Evolutionary conservation across 2,329 filamentous ascomycete species (phyloP).

Genomic region (Xylaria sp.): DNA sequence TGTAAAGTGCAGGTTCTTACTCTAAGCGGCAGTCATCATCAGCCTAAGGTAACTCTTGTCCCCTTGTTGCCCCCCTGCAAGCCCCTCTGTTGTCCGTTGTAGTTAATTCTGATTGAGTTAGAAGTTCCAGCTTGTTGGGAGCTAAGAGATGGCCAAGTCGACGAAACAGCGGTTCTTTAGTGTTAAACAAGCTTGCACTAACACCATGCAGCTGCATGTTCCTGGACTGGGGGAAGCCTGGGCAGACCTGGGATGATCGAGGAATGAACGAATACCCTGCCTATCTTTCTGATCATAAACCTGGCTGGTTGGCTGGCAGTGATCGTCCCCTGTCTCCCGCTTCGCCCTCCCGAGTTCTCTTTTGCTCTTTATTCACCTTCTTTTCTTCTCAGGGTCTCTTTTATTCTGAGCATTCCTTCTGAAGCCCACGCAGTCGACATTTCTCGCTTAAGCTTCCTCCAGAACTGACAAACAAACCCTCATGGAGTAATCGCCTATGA

Average conservation of each 20-base stretch:
- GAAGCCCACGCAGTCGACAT: not conserved
- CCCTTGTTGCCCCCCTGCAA: not conserved
- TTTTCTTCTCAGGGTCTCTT: not conserved
- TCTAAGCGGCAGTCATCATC: not conserved
- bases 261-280: not conserved
- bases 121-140: slow-evolving; percentile 31
- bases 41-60: slow-evolving; percentile 6
- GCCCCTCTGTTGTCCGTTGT: not conserved
- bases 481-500: too few species aligned
- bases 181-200: not conserved
- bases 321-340: slow-evolving; percentile 10
- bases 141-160: slow-evolving; percentile 13
- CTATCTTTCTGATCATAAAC: slow-evolving; percentile 21
- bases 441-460: not conserved
- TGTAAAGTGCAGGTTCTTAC: slow-evolving; percentile 10
- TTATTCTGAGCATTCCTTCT: not conserved
- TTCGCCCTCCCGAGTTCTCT: slow-evolving; percentile 1
- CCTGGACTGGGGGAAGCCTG: slow-evolving; percentile 1
- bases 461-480: slow-evolving; percentile 1
- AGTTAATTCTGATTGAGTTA: slow-evolving; percentile 10
- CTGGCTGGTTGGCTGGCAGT: slow-evolving; percentile 10
- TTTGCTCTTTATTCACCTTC: not conserved
- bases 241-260: not conserved
- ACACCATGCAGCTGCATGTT: not conserved
- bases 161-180: slow-evolving; percentile 2